Base-by-base conservation (phyloP, 2,329 filamentous ascomycete genomes). In the Pyricularia pennisetigena region DNA sequence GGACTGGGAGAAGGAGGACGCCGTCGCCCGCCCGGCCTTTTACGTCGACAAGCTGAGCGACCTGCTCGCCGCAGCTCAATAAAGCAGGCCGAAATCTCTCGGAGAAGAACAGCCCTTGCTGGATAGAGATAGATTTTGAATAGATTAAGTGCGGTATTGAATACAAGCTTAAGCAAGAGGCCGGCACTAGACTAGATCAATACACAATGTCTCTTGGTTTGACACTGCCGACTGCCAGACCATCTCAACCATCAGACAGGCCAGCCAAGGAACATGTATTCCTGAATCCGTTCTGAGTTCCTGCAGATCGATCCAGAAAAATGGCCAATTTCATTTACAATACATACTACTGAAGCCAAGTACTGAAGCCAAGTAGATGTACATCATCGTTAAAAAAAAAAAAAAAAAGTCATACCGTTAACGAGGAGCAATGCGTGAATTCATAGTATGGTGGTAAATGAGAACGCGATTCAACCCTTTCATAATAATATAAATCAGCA, bases 1-100 rank as follows among this genome's bases (percentile, higher is more conserved):
- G 68, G 91, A 97, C 69, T 92, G 94, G 82, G 84, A 93, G 73
- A 88, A 86, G 24, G 83, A 88, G 68, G 87, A 86, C 32, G 88
- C 89, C 9, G 78, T 85, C 61, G 88, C 91, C 0, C 87, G 92
- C 67, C 95, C 95, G 2, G 85, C 86, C 57, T 95, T 88, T 71
- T 98, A 97, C 78, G 88, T 95, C 61, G 91, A 98, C 78, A 88
- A 86, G 76, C 80, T 99, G 73, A 90, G 91, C 69, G 94, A 98
- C 80, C 80, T 98, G 28, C 24, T 63, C 23, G 59, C 28, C 8
- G 59, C 59, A 3, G 23, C 4, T 63, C 12, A 63, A 63, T 63
- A 63, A 20, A n/a, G n/a, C n/a, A n/a, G n/a, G n/a, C n/a, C n/a
- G n/a, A n/a, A n/a, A n/a, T n/a, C n/a, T n/a, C n/a, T n/a, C n/a